These are phyloP conservation scores for Cladosporium sp. DNA, from an alignment of 2,329 filamentous ascomycete species.

Conservation along the genomic window DNA sequence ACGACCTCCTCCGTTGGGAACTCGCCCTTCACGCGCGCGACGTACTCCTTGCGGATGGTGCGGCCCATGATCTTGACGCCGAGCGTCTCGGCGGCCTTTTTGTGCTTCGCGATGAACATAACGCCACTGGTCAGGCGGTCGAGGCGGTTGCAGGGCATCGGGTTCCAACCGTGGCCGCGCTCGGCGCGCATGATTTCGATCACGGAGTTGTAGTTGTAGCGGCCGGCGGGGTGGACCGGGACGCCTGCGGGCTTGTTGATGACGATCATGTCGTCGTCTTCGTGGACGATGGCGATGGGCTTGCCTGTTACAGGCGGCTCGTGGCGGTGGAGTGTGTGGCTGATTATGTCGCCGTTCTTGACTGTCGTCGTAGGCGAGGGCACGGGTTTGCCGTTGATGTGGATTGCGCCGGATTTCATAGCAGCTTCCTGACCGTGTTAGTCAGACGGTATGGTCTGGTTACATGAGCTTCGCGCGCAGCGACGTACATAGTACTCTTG, in stretches of 20 bases:
- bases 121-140: conserved; percentile 91
- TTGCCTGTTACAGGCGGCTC: conserved; percentile 85
- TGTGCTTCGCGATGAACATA: conserved; percentile 94
- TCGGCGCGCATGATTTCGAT: conserved; percentile 89
- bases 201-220: conserved; percentile 93
- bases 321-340: conserved; percentile 89
- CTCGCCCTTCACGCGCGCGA: conserved; percentile 81
- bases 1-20: conserved; percentile 89
- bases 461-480: conserved; percentile 17
- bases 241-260: conserved; percentile 96
- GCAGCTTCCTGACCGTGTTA: conserved; percentile 53
- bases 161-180: conserved; percentile 51
- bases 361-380: conserved; percentile 61
- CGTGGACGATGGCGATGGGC: conserved; percentile 75
- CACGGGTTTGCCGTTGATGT: conserved; percentile 69
- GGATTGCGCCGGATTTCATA: conserved; percentile 72
- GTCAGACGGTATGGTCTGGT: conserved; percentile 16
- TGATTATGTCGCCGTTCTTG: conserved; percentile 84
- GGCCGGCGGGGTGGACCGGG: conserved; percentile 88
- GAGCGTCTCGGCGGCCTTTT: conserved; percentile 70
- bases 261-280: conserved; percentile 88
- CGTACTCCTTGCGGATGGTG: conserved; percentile 89
- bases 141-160: conserved; percentile 79
- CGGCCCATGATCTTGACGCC: conserved; percentile 69
- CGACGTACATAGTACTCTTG: conserved; percentile 71